These are phyloP conservation scores for Diaporthe sp. DNA, from an alignment of 2,329 filamentous ascomycete species.

Conservation along the genomic window DNA sequence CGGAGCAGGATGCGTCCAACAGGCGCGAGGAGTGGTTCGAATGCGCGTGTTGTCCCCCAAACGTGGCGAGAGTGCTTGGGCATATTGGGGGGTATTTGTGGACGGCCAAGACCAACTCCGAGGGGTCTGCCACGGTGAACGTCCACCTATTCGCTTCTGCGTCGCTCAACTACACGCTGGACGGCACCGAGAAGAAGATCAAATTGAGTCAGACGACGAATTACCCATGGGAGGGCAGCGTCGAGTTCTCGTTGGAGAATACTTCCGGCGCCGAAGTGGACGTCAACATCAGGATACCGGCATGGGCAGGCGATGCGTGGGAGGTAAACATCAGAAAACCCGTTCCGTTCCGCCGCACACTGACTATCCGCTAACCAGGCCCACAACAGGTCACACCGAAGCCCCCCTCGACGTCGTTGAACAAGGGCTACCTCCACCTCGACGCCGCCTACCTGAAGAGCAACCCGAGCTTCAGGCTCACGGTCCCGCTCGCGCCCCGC, in stretches of 20 bases:
- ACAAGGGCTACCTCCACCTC: conserved; percentile 65
- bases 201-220: conserved; percentile 63
- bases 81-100: conserved; percentile 70
- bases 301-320: conserved; percentile 60
- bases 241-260: conserved; percentile 60
- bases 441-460: conserved; percentile 54
- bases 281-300: conserved; percentile 67
- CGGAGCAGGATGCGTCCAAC: conserved; percentile 61
- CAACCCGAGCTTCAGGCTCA: conserved; percentile 59
- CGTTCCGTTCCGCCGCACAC: not conserved
- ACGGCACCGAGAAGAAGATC: conserved; percentile 49
- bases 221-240: conserved; percentile 69
- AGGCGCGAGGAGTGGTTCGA: conserved; percentile 70
- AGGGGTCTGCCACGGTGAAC: conserved; percentile 51
- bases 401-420: not conserved
- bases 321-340: not conserved
- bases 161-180: conserved; percentile 55
- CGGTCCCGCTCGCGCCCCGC: conserved; percentile 61
- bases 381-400: conserved; percentile 20
- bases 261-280: conserved; percentile 51
- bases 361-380: not conserved
- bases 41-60: conserved; percentile 72
- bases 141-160: conserved; percentile 69
- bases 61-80: conserved; percentile 68
- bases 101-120: conserved; percentile 53